Evolutionary conservation across 2,329 filamentous ascomycete species (phyloP), one percentile per base, ranked within the genome.

Genomic region (Sporothrix variecibatus): DNA sequence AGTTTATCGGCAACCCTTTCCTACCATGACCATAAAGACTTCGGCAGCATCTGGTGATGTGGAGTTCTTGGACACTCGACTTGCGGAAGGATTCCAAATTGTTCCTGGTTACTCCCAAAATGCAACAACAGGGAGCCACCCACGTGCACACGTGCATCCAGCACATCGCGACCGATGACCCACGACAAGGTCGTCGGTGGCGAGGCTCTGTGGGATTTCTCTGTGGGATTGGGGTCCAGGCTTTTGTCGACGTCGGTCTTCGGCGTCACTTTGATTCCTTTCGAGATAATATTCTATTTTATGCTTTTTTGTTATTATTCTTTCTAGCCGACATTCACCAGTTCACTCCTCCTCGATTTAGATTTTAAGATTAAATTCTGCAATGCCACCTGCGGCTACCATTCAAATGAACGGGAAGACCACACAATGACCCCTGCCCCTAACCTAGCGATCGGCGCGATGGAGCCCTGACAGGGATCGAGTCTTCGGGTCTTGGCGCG

Each of bases 351-450:
- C 26, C 26, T 17, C 3, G 26, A 31, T 31, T 58, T 58, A 31
- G 26, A 31, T 53, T 53, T 58, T 58, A 58, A 58, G 56, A 58
- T 58, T 31, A 58, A 34, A 58, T 31, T 58, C 56, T 58, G 56
- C 56, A 58, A 58, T 58, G 56, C 56, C 56, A 58, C 56, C 56
- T 28, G 26, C 56, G 15, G 12, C 11, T 7, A 17, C 56, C 56
- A 34, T 15, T 23, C 20, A 8, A 34, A 8, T 4, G 34, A 34
- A 43, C 2, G 40, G 40, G 9, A 43, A 9, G 40, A 43, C 40
- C 40, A 43, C 40, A 43, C 9, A 15, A 43, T 3, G 40, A 43
- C 40, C 40, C 40, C 40, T 43, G 6, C 40, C 12, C 3, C 15
- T 49, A 31, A 9, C 51, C 51, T 28, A 17, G 28, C 56, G 56